Evolutionary conservation across 306 rosid genomes (phyloP).

Genomic region (Echinosophora koreensis): DNA sequence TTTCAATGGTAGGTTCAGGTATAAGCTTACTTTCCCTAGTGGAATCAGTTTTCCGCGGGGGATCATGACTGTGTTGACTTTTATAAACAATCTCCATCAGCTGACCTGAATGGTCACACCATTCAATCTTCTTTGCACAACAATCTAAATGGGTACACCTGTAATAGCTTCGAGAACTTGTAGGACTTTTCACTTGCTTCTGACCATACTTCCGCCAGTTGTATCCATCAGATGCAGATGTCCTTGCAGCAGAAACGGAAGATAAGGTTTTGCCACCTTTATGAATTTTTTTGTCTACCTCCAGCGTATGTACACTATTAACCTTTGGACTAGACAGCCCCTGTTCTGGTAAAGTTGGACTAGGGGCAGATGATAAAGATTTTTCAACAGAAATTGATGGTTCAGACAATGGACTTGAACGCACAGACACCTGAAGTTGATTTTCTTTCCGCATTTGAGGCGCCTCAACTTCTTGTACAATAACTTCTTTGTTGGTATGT

Average conservation of each 20-base stretch:
- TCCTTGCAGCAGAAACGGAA: slow-evolving; percentile 57
- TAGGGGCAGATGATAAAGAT: slow-evolving; percentile 65
- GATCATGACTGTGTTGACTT: slow-evolving; percentile 85
- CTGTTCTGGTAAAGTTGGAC: slow-evolving; percentile 56
- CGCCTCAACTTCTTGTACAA: slow-evolving; percentile 45
- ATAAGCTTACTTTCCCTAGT: slow-evolving; percentile 56
- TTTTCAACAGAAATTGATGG: slow-evolving; percentile 75
- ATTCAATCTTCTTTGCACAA: slow-evolving; percentile 79
- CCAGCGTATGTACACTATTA: slow-evolving; percentile 39
- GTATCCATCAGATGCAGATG: slow-evolving; percentile 81
- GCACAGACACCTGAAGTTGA: slow-evolving; percentile 53
- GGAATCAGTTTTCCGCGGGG: slow-evolving; percentile 64
- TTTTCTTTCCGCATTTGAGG: slow-evolving; percentile 52
- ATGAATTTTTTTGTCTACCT: slow-evolving; percentile 50
- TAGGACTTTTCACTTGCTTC: slow-evolving; percentile 92
- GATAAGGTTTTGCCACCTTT: slow-evolving; percentile 47
- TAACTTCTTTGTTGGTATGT: slow-evolving; percentile 40
- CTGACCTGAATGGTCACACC: slow-evolving; percentile 68
- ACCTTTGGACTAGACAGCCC: slow-evolving; percentile 45
- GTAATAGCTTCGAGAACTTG: slow-evolving; percentile 87
- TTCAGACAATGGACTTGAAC: slow-evolving; percentile 54
- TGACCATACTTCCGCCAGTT: slow-evolving; percentile 96
- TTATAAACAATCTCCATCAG: slow-evolving; percentile 69
- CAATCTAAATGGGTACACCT: slow-evolving; percentile 80
- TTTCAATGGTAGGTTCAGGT: slow-evolving; percentile 52